These are phyloP conservation scores for Aureobasidium sp. DNA, from an alignment of 2,329 filamentous ascomycete species.

Conservation along the genomic window DNA sequence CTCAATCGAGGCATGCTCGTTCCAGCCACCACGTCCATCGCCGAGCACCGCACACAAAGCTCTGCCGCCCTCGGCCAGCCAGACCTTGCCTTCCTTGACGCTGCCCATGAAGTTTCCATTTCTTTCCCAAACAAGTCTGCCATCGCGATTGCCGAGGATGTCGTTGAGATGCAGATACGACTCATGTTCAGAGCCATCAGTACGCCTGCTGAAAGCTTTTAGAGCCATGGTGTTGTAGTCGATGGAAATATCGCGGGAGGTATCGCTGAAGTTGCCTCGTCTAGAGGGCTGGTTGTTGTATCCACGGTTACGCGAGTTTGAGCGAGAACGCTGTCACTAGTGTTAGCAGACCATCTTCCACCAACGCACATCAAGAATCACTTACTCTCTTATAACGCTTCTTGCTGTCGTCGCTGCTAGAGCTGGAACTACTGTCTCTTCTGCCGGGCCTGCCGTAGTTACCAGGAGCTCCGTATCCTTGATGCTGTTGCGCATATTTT, in stretches of 20 bases:
- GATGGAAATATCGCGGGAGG: slow-evolving; percentile 29
- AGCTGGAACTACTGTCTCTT: slow-evolving; percentile 12
- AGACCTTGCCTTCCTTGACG: slow-evolving; percentile 26
- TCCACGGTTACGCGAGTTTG: neutral
- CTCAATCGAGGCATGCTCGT: slow-evolving; percentile 24
- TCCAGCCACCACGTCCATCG: slow-evolving; percentile 30
- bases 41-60: slow-evolving; percentile 32
- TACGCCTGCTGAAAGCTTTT: slow-evolving; percentile 31
- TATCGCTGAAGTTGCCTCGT: slow-evolving; percentile 35
- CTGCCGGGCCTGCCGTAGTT: slow-evolving; percentile 1
- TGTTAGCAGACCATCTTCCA: neutral
- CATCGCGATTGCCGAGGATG: slow-evolving; percentile 33
- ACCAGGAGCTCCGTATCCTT: slow-evolving; percentile 2
- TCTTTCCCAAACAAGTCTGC: slow-evolving; percentile 30
- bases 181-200: slow-evolving; percentile 28
- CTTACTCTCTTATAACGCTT: neutral
- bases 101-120: slow-evolving; percentile 32
- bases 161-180: slow-evolving; percentile 33
- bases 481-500: slow-evolving; percentile 9
- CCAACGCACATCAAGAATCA: neutral
- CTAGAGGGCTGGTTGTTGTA: slow-evolving; percentile 2
- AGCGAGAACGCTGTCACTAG: neutral
- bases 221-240: slow-evolving; percentile 26
- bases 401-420: slow-evolving; percentile 8
- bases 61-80: slow-evolving; percentile 28